phyloP scores from a whole-genome alignment of 257 asterid species.

The Eustoma russellianum region DNA sequence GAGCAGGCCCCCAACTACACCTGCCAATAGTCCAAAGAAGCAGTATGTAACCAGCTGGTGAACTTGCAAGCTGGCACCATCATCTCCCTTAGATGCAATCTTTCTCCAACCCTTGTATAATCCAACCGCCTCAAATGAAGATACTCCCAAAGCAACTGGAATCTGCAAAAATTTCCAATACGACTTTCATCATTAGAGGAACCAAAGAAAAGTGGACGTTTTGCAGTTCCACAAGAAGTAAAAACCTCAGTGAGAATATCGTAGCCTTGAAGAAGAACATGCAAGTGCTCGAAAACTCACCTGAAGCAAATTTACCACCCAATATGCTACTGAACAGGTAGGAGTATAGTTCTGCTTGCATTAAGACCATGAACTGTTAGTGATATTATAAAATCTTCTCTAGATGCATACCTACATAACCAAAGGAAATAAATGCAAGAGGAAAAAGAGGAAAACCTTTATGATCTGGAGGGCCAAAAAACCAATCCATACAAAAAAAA shows the following conservation, averaged over 20 bases:
- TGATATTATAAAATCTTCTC: not conserved
- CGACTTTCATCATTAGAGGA: not conserved
- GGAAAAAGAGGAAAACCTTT: slow-evolving; percentile 43
- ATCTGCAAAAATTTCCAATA: slow-evolving; percentile 31
- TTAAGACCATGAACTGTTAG: slow-evolving; percentile 13
- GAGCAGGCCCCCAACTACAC: slow-evolving; percentile 88
- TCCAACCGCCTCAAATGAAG: slow-evolving; percentile 56
- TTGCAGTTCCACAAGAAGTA: not conserved
- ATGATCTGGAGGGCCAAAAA: slow-evolving; percentile 66
- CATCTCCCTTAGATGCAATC: slow-evolving; percentile 70
- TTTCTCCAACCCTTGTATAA: slow-evolving; percentile 81
- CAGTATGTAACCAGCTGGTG: slow-evolving; percentile 58
- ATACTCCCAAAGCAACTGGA: slow-evolving; percentile 72
- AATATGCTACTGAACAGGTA: slow-evolving; percentile 59
- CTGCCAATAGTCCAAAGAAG: slow-evolving; percentile 73
- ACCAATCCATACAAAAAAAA: slow-evolving; percentile 69
- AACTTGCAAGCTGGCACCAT: slow-evolving; percentile 48
- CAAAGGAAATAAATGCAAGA: slow-evolving; percentile 1
- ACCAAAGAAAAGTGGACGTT: not conserved
- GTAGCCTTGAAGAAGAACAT: not conserved
- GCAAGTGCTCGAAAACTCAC: slow-evolving; percentile 22
- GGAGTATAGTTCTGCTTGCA: slow-evolving; percentile 49
- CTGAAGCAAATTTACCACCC: slow-evolving; percentile 94
- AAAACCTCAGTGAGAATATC: too few relatives aligned
- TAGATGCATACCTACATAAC: not conserved